Evolutionary conservation across 345 rosid species (phyloP), one percentile per base, ranked within the genome.

Genomic region (Leavenworthia alabamica): DNA sequence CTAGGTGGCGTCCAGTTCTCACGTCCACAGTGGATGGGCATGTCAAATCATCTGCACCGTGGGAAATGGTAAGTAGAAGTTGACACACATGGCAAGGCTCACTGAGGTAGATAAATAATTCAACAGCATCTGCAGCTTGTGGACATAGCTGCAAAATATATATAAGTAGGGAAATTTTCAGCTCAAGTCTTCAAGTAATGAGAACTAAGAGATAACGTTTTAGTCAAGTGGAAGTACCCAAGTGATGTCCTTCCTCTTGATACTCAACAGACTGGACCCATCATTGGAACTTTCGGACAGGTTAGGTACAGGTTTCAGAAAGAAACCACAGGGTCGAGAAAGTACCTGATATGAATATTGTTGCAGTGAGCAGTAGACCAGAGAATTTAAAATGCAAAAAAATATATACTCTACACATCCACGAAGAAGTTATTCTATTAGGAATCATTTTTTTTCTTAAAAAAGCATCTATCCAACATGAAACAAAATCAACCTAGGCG

Each of bases 21-120:
- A 93, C 90, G 75, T 87, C 94, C 70, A 89, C 86, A 12, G 88
- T 75, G 58, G 84, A 84, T 19, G 99, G 99, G 77, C 62, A 81
- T 56, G 91, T 87, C 60, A 82, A 83, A 80, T 85, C 97, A 79
- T 93, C 94, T 60, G 90, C 86, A 75, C 99, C 97, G 55, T 93
- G 97, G 8, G 91, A 80, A 61, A 87, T 72, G 20, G 97, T 82
- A 45, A 93, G 76, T 67, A 87, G 90, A 74, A 89, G 89, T 81
- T 93, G 91, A 62, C 96, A 89, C 57, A 85, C 94, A 73, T 93
- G 99, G 73, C 99, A 89, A 66, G 97, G 97, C 71, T 93, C 97
- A 55, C 86, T 78, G 51, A 93, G 94, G 78, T 82, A 89, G 73
- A 93, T 81, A 72, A 86, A 79, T 63, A 87, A 75, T 67, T 93